A percentile compares a stretch with the other conserved stretches of the same genome.
Conservation (phyloP, 2,329 filamentous ascomycete species). For the Aspergillus glaucus region DNA sequence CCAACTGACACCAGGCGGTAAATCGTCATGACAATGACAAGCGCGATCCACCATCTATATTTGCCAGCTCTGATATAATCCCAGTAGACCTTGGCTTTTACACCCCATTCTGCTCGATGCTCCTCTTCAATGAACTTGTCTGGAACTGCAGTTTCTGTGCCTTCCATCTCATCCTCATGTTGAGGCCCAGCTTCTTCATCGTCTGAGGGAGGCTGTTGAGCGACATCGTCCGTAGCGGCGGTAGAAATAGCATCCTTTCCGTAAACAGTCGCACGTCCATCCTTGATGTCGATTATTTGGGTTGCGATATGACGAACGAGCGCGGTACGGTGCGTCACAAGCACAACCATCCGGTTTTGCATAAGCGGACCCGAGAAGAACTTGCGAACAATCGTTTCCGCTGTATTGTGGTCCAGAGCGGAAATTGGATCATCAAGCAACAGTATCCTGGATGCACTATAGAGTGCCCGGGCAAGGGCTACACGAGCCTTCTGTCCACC, state of each 20-base stretch:
- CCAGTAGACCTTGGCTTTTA: slow-evolving; percentile 72
- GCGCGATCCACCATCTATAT: slow-evolving; percentile 62
- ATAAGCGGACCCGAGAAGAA: slow-evolving; percentile 52
- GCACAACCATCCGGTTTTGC: slow-evolving; percentile 48
- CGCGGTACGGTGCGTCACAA: slow-evolving; percentile 62
- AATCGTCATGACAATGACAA: slow-evolving; percentile 57
- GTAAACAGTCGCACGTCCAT: slow-evolving; percentile 52
- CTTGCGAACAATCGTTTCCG: slow-evolving; percentile 53
- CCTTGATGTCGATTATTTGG: slow-evolving; percentile 64
- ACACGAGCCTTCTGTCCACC: slow-evolving; percentile 57
- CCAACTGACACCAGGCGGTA: slow-evolving; percentile 61
- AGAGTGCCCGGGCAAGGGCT: slow-evolving; percentile 55
- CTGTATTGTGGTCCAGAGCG: slow-evolving; percentile 59
- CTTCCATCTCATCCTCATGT: slow-evolving; percentile 16
- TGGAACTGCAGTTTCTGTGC: slow-evolving; percentile 48
- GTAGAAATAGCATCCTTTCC: slow-evolving; percentile 43
- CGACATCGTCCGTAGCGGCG: slow-evolving; percentile 31
- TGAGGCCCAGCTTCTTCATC: slow-evolving; percentile 33
- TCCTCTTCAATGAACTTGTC: slow-evolving; percentile 78
- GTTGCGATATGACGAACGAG: slow-evolving; percentile 66
- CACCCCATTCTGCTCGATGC: slow-evolving; percentile 64
- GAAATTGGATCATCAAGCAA: slow-evolving; percentile 56
- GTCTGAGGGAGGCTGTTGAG: slow-evolving; percentile 1
- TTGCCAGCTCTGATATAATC: slow-evolving; percentile 77
- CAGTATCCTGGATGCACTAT: slow-evolving; percentile 49